phyloP scores from a whole-genome alignment of 192 early-diverging fungal species.

The Lunasporangiospora selenospora region DNA sequence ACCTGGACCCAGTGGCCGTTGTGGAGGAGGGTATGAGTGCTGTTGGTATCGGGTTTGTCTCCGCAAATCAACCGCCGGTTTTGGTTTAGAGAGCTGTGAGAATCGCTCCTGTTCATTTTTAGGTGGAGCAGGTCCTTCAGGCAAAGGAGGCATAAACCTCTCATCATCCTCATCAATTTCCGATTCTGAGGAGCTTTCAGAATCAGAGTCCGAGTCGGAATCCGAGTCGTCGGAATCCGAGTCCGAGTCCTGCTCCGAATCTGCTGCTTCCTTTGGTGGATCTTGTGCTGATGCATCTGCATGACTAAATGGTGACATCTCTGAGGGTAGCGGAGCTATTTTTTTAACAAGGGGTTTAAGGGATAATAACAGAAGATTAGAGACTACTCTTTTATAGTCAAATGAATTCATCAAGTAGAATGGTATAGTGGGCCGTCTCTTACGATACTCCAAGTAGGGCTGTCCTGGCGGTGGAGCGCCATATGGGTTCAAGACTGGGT shows the following conservation, averaged over 20 bases:
- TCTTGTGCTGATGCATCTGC: slow-evolving; percentile 8
- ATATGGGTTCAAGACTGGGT: slow-evolving; percentile 42
- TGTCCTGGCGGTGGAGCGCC: slow-evolving; percentile 45
- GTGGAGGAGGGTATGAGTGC: too few species aligned
- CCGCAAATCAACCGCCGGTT: slow-evolving; percentile 5
- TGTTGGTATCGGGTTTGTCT: slow-evolving; percentile 17
- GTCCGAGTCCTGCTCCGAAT: slow-evolving; percentile 24
- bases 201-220: slow-evolving; percentile 28
- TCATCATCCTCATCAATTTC: slow-evolving; percentile 27
- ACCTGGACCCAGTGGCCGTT: too few species aligned
- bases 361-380: too few species aligned
- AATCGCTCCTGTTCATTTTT: slow-evolving; percentile 18
- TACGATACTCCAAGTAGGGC: slow-evolving; percentile 46
- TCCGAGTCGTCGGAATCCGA: slow-evolving; percentile 19
- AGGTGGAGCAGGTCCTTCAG: slow-evolving; percentile 25
- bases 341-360: too few species aligned
- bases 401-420: too few species aligned
- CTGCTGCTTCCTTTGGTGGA: slow-evolving; percentile 4
- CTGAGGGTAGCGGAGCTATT: slow-evolving; percentile 21
- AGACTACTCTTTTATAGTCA: too few species aligned
- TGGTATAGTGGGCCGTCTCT: too few species aligned
- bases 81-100: slow-evolving; percentile 18
- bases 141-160: slow-evolving; percentile 32
- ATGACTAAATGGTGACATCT: slow-evolving; percentile 5
- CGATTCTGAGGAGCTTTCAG: too few species aligned